Conservation (phyloP, 768 basidiomycete genomes). For the Lactifluus hygrophoroides region DNA sequence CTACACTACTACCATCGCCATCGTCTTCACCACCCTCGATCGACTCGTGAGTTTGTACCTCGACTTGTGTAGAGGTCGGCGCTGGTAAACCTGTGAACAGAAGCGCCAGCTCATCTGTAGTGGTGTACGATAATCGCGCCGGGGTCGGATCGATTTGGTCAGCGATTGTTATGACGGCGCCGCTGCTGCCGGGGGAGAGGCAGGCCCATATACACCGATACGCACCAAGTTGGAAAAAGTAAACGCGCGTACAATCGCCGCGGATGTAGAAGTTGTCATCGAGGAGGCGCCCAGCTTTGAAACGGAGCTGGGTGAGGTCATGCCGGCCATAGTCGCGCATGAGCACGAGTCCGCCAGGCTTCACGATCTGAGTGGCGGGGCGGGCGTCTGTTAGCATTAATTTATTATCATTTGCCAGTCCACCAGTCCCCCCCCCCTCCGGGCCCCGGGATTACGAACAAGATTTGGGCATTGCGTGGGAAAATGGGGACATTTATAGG, state of each 20-base stretch:
- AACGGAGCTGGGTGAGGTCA: conserved; percentile 90
- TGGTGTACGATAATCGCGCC: neutral
- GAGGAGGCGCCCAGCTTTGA: conserved; percentile 79
- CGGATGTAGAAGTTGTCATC: conserved; percentile 94
- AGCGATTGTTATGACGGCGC: neutral
- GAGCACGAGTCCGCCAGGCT: conserved; percentile 77
- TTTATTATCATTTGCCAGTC: no score
- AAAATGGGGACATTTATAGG: neutral
- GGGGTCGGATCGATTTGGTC: no score
- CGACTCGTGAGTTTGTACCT: conserved; percentile 23
- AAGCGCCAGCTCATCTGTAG: conserved; percentile 64
- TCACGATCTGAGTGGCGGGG: conserved; percentile 58
- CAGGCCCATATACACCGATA: neutral
- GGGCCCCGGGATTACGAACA: neutral
- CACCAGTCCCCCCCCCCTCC: no score
- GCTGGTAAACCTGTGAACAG: conserved; percentile 63
- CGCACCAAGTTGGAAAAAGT: conserved; percentile 86
- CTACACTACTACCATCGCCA: neutral
- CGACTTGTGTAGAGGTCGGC: conserved; percentile 25
- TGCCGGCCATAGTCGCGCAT: conserved; percentile 93
- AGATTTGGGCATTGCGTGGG: no score
- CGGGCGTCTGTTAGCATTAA: neutral
- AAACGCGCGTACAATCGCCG: conserved; percentile 95
- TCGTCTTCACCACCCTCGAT: conserved; percentile 31
- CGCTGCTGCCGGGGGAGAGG: neutral